A percentile compares a stretch with the other conserved stretches of the same genome.
Conservation (phyloP, 2,329 filamentous ascomycete genomes). For the Aspergillus costaricaensis region DNA sequence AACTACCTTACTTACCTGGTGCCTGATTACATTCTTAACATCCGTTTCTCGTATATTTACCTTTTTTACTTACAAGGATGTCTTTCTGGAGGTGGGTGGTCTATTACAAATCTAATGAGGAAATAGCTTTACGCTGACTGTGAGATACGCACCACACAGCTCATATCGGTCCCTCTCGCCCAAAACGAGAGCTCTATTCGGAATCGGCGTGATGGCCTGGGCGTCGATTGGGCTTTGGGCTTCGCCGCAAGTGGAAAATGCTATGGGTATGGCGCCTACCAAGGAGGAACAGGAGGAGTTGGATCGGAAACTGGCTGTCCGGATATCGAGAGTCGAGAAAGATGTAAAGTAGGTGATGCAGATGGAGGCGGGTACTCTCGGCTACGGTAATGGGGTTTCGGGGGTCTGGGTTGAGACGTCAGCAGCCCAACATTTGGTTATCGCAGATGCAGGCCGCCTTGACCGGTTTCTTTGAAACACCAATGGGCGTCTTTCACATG, state of each 20-base stretch:
- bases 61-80: slow-evolving; percentile 24
- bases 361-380: neutral
- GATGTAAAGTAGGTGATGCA: slow-evolving; percentile 20
- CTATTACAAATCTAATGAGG: neutral
- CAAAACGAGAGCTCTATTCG: slow-evolving; percentile 70
- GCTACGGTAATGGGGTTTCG: neutral
- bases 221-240: slow-evolving; percentile 72
- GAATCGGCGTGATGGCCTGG: slow-evolving; percentile 74
- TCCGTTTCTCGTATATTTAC: neutral
- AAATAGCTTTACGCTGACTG: neutral
- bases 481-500: neutral
- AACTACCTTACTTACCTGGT: neutral
- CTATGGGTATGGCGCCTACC: slow-evolving; percentile 70
- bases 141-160: slow-evolving; percentile 40
- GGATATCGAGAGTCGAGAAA: slow-evolving; percentile 37
- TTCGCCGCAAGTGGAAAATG: slow-evolving; percentile 71
- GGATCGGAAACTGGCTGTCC: slow-evolving; percentile 44
- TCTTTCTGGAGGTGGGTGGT: slow-evolving; percentile 42
- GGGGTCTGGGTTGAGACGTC: neutral
- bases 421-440: neutral
- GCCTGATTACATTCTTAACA: neutral
- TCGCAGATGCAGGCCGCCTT: neutral
- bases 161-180: slow-evolving; percentile 72
- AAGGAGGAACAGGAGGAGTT: slow-evolving; percentile 72
- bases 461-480: neutral